Evolutionary conservation across 78 protist species (phyloP).

Genomic region (Pigoraptor vietnamica): DNA sequence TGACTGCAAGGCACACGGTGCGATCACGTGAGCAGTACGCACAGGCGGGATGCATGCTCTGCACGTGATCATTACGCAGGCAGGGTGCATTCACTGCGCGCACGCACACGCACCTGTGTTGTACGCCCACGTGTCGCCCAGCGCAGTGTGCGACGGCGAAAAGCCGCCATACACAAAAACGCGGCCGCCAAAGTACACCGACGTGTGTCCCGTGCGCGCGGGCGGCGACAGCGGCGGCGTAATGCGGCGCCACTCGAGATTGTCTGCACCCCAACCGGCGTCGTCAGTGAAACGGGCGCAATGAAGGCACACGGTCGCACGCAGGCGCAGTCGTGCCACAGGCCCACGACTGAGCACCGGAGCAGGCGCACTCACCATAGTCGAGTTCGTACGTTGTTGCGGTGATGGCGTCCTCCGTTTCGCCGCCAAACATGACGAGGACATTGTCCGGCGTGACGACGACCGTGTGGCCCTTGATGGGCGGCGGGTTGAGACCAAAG

Average conservation of each 20-base stretch:
- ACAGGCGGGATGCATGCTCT: too few species aligned
- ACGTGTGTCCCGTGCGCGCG: neutral
- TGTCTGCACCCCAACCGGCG: neutral
- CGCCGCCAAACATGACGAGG: neutral
- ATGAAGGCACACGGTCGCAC: neutral
- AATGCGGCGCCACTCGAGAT: neutral
- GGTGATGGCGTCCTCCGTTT: neutral
- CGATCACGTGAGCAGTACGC: too few species aligned
- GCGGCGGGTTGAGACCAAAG: neutral
- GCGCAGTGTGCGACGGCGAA: neutral
- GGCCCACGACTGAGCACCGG: too few species aligned
- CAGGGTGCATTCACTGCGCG: too few species aligned
- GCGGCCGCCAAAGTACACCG: neutral
- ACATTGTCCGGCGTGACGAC: neutral
- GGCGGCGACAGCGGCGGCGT: neutral
- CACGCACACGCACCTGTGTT: neutral
- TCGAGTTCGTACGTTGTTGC: neutral
- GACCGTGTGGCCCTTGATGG: neutral
- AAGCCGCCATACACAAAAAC: neutral
- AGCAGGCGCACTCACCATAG: neutral
- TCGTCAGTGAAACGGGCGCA: neutral
- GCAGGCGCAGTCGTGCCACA: too few species aligned
- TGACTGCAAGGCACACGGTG: neutral
- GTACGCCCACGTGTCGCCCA: neutral
- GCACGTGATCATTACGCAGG: too few species aligned